These are phyloP conservation scores for Alternaria metachromatica DNA, from an alignment of 2,329 filamentous ascomycete genomes.

Conservation along the genomic window DNA sequence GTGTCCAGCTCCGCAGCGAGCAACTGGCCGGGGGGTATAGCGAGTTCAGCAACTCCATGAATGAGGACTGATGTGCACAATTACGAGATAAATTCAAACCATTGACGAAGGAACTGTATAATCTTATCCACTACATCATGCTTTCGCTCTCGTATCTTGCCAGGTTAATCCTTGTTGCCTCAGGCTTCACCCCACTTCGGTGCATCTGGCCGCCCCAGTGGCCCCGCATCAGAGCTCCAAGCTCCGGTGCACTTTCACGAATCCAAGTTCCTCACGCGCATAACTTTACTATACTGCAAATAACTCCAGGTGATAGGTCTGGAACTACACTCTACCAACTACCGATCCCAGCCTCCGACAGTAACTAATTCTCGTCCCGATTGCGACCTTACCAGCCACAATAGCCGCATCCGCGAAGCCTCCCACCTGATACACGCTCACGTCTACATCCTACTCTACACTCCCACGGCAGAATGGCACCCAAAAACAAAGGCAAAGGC, in stretches of 20 bases:
- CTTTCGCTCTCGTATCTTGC: neutral
- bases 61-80: slow-evolving; percentile 2
- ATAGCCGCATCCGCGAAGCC: neutral
- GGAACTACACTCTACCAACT: neutral
- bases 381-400: neutral
- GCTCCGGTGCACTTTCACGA: neutral
- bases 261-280: neutral
- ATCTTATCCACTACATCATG: neutral
- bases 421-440: neutral
- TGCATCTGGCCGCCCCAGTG: neutral
- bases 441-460: too few relatives aligned
- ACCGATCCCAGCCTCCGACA: neutral
- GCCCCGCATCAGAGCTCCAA: neutral
- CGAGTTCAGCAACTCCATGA: neutral
- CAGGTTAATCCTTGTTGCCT: neutral
- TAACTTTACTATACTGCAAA: neutral
- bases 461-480: slow-evolving; percentile 21
- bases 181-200: neutral
- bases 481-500: slow-evolving; percentile 38
- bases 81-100: slow-evolving; percentile 1
- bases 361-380: neutral
- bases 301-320: neutral
- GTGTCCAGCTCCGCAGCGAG: neutral
- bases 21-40: neutral
- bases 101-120: neutral